Base-by-base conservation (phyloP, 805 yeast species). In the Scheffersomyces stipitis region DNA sequence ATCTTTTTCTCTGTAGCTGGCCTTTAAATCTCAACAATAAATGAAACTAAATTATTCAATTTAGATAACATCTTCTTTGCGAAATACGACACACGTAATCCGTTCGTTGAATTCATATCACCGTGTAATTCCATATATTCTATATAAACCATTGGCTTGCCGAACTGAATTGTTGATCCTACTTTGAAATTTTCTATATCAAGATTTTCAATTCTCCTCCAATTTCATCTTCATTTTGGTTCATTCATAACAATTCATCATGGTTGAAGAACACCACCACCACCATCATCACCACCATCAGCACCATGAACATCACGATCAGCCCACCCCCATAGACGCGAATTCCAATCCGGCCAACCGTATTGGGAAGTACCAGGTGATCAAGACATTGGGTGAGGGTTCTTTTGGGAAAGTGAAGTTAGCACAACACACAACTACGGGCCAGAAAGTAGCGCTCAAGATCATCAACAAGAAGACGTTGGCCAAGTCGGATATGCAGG, bases 361-460 rank as follows among this genome's bases (percentile, higher is more conserved):
- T 40, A 87, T 93, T 34, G 99, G 98, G 14, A 84, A 91, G 48
- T 57, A 57, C 49, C 62, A 54, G 37, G 41, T 57, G 20, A 43
- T 57, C 45, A 53, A 54, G 43, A 57, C 62, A 3, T 46, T 57
- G 18, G 62, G 62, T 23, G 61, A 57, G 31, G 62, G 62, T 3
- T 57, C 62, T 13, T 57, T 57, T 26, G 62, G 62, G n/a, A 57
- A 57, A 38, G 62, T 57, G 36, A 57, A 57, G 41, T 48, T 57
- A 39, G 62, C 61, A 15, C 56, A 54, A 39, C 62, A 57, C 40
- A 41, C 52, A 42, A 46, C 49, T 33, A 57, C 62, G 8, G 61
- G 61, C 22, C 62, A 56, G 44, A 42, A 43, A 23, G 62, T 56
- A 14, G 62, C 62, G 5, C 49, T 57, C 30, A 57, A 57, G 31